phyloP scores from a whole-genome alignment of 495 filamentous ascomycete species.

The Astrothelium macrocarpum region DNA sequence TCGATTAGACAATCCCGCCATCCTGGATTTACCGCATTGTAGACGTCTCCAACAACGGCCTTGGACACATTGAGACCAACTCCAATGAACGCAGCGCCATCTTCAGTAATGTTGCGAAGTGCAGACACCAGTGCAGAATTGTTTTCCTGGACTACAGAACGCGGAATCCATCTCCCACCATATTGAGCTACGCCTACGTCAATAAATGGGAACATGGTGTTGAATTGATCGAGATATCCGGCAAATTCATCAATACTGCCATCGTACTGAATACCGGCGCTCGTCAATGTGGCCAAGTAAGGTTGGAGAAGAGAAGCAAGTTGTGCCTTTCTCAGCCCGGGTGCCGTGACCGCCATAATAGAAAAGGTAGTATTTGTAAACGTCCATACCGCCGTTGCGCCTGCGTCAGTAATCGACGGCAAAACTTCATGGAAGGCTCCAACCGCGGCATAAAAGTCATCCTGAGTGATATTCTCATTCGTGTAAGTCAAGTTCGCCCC shows the following conservation, averaged over 20 bases:
- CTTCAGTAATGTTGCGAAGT: constrained; percentile 34
- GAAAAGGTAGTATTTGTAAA: constrained; percentile 40
- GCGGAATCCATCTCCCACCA: constrained; percentile 52
- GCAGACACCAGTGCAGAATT: constrained; percentile 38
- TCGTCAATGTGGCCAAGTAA: constrained; percentile 20
- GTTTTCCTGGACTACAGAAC: constrained; percentile 38
- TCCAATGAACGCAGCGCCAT: constrained; percentile 40
- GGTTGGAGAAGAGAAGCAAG: constrained; percentile 31
- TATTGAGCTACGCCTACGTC: constrained; percentile 42
- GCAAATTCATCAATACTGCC: constrained; percentile 14
- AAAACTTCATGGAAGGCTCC: constrained; percentile 34
- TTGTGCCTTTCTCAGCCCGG: constrained; percentile 27
- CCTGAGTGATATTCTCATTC: constrained; percentile 19
- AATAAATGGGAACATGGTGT: constrained; percentile 33
- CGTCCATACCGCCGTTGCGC: constrained; percentile 43
- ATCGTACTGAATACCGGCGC: constrained; percentile 13
- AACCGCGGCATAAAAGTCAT: constrained; percentile 38
- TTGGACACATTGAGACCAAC: constrained; percentile 35
- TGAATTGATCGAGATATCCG: constrained; percentile 25
- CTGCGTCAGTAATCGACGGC: constrained; percentile 41
- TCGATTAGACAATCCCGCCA: constrained; percentile 48
- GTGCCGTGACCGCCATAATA: constrained; percentile 36
- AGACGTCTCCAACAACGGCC: constrained; percentile 36
- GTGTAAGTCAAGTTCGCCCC: constrained; percentile 16
- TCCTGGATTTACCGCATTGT: constrained; percentile 48